These are phyloP conservation scores for Colletotrichum tanaceti DNA, from an alignment of 2,329 filamentous ascomycete species.

Conservation along the genomic window DNA sequence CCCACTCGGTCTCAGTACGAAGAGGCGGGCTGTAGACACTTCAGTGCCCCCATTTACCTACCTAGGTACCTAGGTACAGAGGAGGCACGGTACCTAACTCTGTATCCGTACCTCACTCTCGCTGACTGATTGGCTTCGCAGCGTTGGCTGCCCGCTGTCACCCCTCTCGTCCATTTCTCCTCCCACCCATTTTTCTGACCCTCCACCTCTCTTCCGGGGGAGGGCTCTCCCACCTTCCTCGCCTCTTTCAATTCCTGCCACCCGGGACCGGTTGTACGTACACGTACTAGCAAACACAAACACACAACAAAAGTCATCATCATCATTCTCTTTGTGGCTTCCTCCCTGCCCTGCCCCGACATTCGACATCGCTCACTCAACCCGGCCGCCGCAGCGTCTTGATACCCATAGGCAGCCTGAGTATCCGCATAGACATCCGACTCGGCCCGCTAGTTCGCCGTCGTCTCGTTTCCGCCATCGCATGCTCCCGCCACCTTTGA, in stretches of 20 bases:
- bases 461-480: constrained; percentile 29
- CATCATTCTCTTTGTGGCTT: constrained; percentile 35
- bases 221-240: constrained; percentile 8
- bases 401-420: not conserved
- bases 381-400: constrained; percentile 2
- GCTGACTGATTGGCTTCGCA: not conserved
- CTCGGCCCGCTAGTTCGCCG: constrained; percentile 37
- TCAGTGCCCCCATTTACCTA: too few species aligned
- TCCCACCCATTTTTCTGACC: constrained; percentile 2
- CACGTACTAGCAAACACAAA: constrained; percentile 26
- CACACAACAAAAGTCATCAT: constrained; percentile 34
- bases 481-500: constrained; percentile 29
- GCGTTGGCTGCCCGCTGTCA: constrained; percentile 10
- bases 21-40: too few species aligned
- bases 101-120: not conserved
- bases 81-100: too few species aligned
- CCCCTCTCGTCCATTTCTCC: constrained; percentile 16
- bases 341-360: constrained; percentile 24
- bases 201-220: constrained; percentile 1
- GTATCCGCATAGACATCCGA: constrained; percentile 23
- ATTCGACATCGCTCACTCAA: not conserved
- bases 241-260: constrained; percentile 24
- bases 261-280: constrained; percentile 25
- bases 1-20: not conserved
- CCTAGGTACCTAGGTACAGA: not conserved